phyloP scores from a whole-genome alignment of 805 yeast species.

The Wickerhamiella galacta region DNA sequence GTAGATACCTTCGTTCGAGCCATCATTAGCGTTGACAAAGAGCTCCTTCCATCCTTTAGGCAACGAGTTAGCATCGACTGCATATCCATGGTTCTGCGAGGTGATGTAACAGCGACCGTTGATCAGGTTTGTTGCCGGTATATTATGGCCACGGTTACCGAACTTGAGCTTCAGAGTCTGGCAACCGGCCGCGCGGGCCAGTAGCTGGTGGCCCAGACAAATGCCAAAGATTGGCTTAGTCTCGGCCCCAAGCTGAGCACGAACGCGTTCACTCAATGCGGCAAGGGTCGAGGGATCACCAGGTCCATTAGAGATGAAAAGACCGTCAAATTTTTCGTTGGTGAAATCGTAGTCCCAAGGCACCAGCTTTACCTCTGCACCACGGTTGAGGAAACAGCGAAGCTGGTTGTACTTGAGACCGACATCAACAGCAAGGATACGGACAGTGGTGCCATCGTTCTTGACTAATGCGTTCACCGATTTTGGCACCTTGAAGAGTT shows the following conservation, averaged over 20 bases:
- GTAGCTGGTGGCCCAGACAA: conserved; percentile 93
- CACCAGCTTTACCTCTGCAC: conserved; percentile 88
- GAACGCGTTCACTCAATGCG: conserved; percentile 44
- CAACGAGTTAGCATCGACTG: conserved; percentile 73
- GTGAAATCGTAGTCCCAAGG: conserved; percentile 89
- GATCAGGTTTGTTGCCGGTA: conserved; percentile 78
- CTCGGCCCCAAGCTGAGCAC: conserved; percentile 39
- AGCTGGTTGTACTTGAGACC: conserved; percentile 98
- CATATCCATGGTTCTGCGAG: conserved; percentile 97
- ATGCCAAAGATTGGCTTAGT: conserved; percentile 92
- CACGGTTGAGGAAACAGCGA: conserved; percentile 89
- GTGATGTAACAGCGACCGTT: conserved; percentile 97
- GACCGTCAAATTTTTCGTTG: conserved; percentile 75
- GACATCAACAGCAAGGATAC: conserved; percentile 84
- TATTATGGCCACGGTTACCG: conserved; percentile 99
- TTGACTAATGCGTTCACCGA: conserved; percentile 26
- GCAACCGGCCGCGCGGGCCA: conserved; percentile 93
- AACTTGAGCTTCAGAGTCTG: conserved; percentile 79
- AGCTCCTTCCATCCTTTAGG: conserved; percentile 77
- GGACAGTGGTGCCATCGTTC: conserved; percentile 58
- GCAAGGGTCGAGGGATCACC: conserved; percentile 92
- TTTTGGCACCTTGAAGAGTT: conserved; percentile 54
- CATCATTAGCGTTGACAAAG: conserved; percentile 90
- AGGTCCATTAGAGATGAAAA: conserved; percentile 95
- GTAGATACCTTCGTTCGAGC: conserved; percentile 96